Conservation (phyloP, 1,284 basidiomycete genomes). For the Trichosporon faecale region DNA sequence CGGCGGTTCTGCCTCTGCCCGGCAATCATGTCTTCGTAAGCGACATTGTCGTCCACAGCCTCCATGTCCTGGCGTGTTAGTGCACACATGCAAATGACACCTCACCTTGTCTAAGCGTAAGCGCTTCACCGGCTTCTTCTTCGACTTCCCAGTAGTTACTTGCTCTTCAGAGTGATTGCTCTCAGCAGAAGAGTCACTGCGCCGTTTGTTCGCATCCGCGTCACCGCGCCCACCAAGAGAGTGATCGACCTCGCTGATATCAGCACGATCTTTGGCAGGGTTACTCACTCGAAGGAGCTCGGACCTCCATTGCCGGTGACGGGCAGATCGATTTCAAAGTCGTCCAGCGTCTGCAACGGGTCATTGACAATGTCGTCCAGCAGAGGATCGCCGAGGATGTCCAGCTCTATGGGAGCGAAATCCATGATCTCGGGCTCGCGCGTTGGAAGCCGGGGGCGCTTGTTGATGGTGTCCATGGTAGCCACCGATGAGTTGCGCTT, state of each 20-base stretch:
- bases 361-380: neutral
- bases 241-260: neutral
- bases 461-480: neutral
- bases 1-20: neutral
- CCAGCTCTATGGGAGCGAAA: conserved; percentile 2
- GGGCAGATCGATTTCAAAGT: neutral
- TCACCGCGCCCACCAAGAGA: neutral
- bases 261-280: neutral
- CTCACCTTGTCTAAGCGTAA: conserved; percentile 25
- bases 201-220: neutral
- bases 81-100: too few relatives aligned
- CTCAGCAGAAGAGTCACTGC: neutral
- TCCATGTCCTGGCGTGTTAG: neutral
- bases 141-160: conserved; percentile 13
- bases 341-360: neutral
- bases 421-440: neutral
- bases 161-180: neutral
- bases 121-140: conserved; percentile 22
- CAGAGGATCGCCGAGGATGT: neutral
- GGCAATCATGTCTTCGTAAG: conserved; percentile 22
- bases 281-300: neutral
- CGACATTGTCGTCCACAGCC: conserved; percentile 23
- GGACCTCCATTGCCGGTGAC: neutral
- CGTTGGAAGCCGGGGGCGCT: neutral
- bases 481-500: conserved; percentile 2